These are phyloP conservation scores for Coemansia sp. DNA, from an alignment of 371 early-diverging fungal species.

Conservation along the genomic window DNA sequence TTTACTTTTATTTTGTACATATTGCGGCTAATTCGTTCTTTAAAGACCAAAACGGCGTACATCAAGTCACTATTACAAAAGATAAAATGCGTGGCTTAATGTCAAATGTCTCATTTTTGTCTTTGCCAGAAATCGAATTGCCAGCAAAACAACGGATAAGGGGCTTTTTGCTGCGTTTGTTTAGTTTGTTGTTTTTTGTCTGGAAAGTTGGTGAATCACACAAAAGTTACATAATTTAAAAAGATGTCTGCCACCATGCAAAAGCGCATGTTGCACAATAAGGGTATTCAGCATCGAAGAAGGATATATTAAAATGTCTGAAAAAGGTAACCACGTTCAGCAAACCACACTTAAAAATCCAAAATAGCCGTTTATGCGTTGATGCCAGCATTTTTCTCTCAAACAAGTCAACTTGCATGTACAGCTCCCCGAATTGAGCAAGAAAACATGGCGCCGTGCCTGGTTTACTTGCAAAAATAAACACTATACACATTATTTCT, in stretches of 20 bases:
- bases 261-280: background rate
- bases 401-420: background rate
- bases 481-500: background rate
- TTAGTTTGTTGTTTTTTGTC: background rate
- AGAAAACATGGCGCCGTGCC: background rate
- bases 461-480: background rate
- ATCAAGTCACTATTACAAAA: background rate
- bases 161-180: background rate
- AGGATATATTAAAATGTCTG: slow-evolving; percentile 13
- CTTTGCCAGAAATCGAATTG: background rate
- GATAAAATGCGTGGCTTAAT: background rate
- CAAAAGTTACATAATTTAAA: background rate
- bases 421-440: background rate
- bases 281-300: background rate
- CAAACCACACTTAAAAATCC: background rate
- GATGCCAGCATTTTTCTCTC: background rate
- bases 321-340: background rate
- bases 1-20: slow-evolving; percentile 4
- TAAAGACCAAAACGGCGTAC: background rate
- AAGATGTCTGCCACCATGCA: background rate
- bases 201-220: background rate
- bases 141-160: background rate
- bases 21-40: slow-evolving; percentile 1
- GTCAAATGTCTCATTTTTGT: background rate
- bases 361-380: slow-evolving; percentile 1